Evolutionary conservation across 257 asterid genomes (phyloP).

Genomic region (Henckelia pumila): DNA sequence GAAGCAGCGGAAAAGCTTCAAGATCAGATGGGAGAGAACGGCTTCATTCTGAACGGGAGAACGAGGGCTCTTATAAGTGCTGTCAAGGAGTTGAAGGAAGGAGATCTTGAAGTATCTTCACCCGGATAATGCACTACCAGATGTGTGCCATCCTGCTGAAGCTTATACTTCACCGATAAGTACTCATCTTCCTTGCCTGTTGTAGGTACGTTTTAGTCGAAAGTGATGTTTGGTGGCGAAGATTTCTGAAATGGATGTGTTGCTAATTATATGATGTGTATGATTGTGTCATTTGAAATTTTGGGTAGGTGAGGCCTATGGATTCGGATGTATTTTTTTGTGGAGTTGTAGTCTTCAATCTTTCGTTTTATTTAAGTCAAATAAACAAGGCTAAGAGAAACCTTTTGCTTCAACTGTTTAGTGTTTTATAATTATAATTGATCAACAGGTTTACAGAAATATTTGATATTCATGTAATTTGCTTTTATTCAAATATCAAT

Average conservation of each 20-base stretch:
- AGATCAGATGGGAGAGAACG: conserved; percentile 62
- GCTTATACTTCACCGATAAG: conserved; percentile 12
- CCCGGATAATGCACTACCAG: conserved; percentile 7
- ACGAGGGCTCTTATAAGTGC: conserved; percentile 71
- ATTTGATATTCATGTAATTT: no score
- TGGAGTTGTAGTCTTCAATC: conserved; percentile 24
- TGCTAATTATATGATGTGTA: conserved; percentile 8
- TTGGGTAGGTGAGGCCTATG: conserved; percentile 9
- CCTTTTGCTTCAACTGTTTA: neutral
- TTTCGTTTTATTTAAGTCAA: neutral
- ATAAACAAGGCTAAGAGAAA: neutral
- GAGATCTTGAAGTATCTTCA: conserved; percentile 25
- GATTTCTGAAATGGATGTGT: conserved; percentile 20
- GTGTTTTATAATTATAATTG: no score
- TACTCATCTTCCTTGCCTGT: neutral
- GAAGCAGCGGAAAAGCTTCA: conserved; percentile 63
- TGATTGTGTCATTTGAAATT: conserved; percentile 2
- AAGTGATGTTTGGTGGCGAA: conserved; percentile 12
- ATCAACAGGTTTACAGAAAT: no score
- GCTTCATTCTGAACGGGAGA: conserved; percentile 60
- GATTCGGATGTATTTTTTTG: conserved; percentile 24
- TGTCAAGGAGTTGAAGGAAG: conserved; percentile 74
- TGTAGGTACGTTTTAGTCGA: neutral
- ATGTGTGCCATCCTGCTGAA: conserved; percentile 6
- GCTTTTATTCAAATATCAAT: no score